A percentile compares a stretch with the other conserved stretches of the same genome.
phyloP scores from a whole-genome alignment of 306 rosid genomes.

The Dryas alaskensis region DNA sequence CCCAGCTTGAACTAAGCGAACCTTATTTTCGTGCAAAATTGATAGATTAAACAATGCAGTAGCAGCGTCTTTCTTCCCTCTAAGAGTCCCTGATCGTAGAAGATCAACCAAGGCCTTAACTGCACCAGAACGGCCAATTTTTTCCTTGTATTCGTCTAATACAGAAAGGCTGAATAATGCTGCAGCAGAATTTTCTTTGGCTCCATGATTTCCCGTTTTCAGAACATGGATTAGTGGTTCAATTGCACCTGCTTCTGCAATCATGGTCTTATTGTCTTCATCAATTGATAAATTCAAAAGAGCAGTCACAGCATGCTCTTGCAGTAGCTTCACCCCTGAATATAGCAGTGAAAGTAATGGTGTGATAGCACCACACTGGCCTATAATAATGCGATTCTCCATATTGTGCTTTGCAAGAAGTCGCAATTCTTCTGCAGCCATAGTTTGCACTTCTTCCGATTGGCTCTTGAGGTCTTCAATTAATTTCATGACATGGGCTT shows the following conservation, averaged over 20 bases:
- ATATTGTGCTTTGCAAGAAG: constrained; percentile 70
- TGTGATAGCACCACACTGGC: constrained; percentile 60
- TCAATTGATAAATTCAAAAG: constrained; percentile 79
- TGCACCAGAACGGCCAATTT: constrained; percentile 89
- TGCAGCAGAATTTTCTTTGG: constrained; percentile 94
- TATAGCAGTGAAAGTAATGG: constrained; percentile 65
- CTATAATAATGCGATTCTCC: constrained; percentile 73
- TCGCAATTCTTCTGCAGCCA: constrained; percentile 86
- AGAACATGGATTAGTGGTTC: constrained; percentile 82
- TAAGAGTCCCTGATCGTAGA: constrained; percentile 71
- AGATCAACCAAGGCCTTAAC: constrained; percentile 83
- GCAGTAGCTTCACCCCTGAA: constrained; percentile 57
- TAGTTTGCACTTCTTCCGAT: constrained; percentile 53
- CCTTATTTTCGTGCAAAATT: constrained; percentile 87
- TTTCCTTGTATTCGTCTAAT: constrained; percentile 68
- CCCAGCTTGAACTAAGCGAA: constrained; percentile 87
- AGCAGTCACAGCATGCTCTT: constrained; percentile 95
- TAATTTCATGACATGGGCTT: constrained; percentile 61
- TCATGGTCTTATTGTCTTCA: constrained; percentile 68
- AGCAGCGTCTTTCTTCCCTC: constrained; percentile 97
- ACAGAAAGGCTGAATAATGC: constrained; percentile 85
- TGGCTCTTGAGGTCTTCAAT: constrained; percentile 69
- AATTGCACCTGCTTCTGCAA: constrained; percentile 76
- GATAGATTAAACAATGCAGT: constrained; percentile 89
- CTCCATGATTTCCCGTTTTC: constrained; percentile 69